phyloP scores from a whole-genome alignment of 2,329 filamentous ascomycete species.

The Eutypa lata region DNA sequence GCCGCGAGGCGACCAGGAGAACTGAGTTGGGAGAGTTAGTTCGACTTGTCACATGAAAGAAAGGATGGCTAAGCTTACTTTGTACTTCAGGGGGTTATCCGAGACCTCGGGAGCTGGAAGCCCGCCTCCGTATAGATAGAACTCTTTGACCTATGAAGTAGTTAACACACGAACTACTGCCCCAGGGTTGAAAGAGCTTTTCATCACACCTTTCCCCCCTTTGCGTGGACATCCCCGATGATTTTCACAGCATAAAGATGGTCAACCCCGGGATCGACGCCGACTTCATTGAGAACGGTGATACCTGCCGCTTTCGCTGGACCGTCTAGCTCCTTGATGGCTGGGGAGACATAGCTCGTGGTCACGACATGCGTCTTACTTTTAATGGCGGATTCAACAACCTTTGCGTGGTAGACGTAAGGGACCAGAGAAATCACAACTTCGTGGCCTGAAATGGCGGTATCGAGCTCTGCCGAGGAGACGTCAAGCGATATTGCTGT shows the following conservation, averaged over 20 bases:
- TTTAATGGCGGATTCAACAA: slow-evolving; percentile 67
- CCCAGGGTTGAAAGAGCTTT: too few species aligned
- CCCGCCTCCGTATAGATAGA: slow-evolving; percentile 66
- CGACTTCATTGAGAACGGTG: slow-evolving; percentile 72
- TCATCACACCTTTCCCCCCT: slow-evolving; percentile 61
- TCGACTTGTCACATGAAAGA: background rate
- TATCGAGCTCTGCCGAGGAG: slow-evolving; percentile 11
- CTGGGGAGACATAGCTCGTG: slow-evolving; percentile 70
- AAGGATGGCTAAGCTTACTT: background rate
- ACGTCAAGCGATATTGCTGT: background rate
- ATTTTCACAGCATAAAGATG: slow-evolving; percentile 62
- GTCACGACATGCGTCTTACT: slow-evolving; percentile 71
- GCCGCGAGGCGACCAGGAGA: slow-evolving; percentile 64
- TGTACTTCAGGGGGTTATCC: slow-evolving; percentile 1
- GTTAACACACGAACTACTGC: background rate
- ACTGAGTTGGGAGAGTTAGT: too few species aligned
- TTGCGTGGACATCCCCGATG: slow-evolving; percentile 63
- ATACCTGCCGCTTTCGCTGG: slow-evolving; percentile 64
- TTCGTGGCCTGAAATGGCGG: slow-evolving; percentile 11
- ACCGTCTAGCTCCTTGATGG: slow-evolving; percentile 64
- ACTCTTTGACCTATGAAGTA: slow-evolving; percentile 46
- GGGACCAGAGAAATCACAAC: slow-evolving; percentile 23
- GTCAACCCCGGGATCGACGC: slow-evolving; percentile 58
- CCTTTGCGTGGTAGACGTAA: slow-evolving; percentile 27
- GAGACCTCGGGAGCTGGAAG: slow-evolving; percentile 48